Percentiles rank a stretch among this genome's conserved stretches.
Conservation (phyloP, 352 stramenopile genomes). For the Phytophthora ramorum region DNA sequence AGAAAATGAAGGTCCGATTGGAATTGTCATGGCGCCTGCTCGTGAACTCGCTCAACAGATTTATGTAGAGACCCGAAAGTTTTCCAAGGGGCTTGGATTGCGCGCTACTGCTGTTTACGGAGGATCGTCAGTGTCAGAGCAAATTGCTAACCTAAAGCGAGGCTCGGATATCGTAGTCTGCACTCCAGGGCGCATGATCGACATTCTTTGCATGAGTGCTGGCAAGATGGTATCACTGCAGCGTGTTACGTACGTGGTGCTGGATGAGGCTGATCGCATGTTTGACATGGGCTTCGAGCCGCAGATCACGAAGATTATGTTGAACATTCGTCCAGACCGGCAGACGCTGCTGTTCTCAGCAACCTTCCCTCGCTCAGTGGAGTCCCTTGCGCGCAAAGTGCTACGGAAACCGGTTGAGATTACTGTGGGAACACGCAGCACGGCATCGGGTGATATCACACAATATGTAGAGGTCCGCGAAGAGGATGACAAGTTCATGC, state of each 20-base stretch:
- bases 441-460: slow-evolving; percentile 96
- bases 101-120: slow-evolving; percentile 97
- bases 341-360: slow-evolving; percentile 98
- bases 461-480: slow-evolving; percentile 99
- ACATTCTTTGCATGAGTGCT: slow-evolving; percentile 99
- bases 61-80: slow-evolving; percentile 95
- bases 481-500: slow-evolving; percentile 99
- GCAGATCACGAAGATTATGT: slow-evolving; percentile 97
- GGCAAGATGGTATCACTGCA: slow-evolving; percentile 96
- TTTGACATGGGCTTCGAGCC: slow-evolving; percentile 99
- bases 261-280: slow-evolving; percentile 99
- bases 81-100: slow-evolving; percentile 93
- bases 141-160: slow-evolving; percentile 99
- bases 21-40: slow-evolving; percentile 97
- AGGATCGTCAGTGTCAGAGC: slow-evolving; percentile 94
- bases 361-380: slow-evolving; percentile 96
- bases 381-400: slow-evolving; percentile 89
- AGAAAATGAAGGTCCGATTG: slow-evolving; percentile 98
- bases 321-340: slow-evolving; percentile 92
- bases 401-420: slow-evolving; percentile 98
- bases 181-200: slow-evolving; percentile 99
- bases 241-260: slow-evolving; percentile 98
- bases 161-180: slow-evolving; percentile 98
- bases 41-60: slow-evolving; percentile 99
- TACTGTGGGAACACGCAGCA: slow-evolving; percentile 95